Conservation (phyloP, 1,284 basidiomycete genomes). For the Mycosarcoma mackinlayi region DNA sequence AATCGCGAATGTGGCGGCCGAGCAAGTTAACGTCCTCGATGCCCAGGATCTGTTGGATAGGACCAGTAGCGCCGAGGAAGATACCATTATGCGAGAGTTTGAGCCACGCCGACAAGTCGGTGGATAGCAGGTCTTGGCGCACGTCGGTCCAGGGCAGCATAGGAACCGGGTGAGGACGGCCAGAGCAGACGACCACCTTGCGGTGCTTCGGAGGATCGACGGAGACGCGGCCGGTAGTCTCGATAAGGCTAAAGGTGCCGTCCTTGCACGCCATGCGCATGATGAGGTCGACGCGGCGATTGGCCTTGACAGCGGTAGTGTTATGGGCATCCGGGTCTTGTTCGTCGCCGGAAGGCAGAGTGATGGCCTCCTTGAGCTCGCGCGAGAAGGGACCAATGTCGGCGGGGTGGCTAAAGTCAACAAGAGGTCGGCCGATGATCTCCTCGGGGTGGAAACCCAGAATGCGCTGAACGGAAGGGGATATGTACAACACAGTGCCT, state of each 20-base stretch:
- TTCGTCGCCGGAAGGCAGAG: slow-evolving; percentile 22
- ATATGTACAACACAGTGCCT: slow-evolving; percentile 89
- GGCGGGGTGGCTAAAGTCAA: slow-evolving; percentile 83
- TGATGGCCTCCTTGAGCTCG: slow-evolving; percentile 81
- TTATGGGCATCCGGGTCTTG: slow-evolving; percentile 24
- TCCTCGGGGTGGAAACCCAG: slow-evolving; percentile 73
- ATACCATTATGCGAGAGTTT: slow-evolving; percentile 53
- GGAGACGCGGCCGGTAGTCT: slow-evolving; percentile 45
- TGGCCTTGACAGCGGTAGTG: slow-evolving; percentile 28
- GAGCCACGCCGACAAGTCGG: slow-evolving; percentile 41
- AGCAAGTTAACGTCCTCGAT: slow-evolving; percentile 46
- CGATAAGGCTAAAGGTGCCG: slow-evolving; percentile 43
- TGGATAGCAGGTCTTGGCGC: slow-evolving; percentile 25
- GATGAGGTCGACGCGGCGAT: slow-evolving; percentile 42
- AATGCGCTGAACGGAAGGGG: slow-evolving; percentile 70
- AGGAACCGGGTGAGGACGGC: slow-evolving; percentile 45
- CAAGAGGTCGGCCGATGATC: slow-evolving; percentile 80
- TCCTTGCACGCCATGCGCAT: slow-evolving; percentile 49
- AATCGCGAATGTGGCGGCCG: slow-evolving; percentile 42
- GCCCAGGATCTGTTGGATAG: slow-evolving; percentile 42
- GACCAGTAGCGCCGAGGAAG: slow-evolving; percentile 46
- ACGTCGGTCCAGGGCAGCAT: slow-evolving; percentile 53
- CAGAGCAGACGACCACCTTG: slow-evolving; percentile 50
- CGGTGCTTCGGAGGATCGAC: slow-evolving; percentile 51
- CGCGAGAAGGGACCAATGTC: slow-evolving; percentile 90